Percentiles rank a stretch among this genome's conserved stretches.
Evolutionary conservation across 345 rosid genomes (phyloP).

Genomic region (Arabidopsis arenosa): DNA sequence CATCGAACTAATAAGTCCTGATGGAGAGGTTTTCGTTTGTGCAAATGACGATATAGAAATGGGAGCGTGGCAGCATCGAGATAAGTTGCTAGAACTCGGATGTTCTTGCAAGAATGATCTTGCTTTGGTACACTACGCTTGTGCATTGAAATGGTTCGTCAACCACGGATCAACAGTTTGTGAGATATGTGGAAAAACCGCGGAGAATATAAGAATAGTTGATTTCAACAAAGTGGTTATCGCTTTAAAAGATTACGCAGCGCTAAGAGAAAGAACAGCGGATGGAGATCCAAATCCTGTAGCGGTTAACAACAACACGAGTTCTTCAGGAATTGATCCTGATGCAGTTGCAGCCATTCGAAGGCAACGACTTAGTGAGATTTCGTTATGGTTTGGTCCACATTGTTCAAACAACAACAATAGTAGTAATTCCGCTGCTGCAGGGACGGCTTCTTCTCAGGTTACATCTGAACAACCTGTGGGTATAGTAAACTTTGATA

Average conservation of each 20-base stretch:
- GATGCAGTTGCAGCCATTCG: slow-evolving; percentile 92
- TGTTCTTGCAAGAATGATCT: slow-evolving; percentile 92
- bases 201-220: slow-evolving; percentile 58
- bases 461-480: slow-evolving; percentile 67
- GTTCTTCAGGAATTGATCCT: slow-evolving; percentile 69
- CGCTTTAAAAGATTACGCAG: slow-evolving; percentile 77
- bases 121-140: slow-evolving; percentile 84
- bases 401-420: slow-evolving; percentile 46
- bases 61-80: slow-evolving; percentile 64
- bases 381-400: slow-evolving; percentile 84
- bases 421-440: slow-evolving; percentile 48
- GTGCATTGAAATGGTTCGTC: slow-evolving; percentile 96
- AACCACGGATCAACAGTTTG: slow-evolving; percentile 90
- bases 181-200: slow-evolving; percentile 78
- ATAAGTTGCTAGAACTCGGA: slow-evolving; percentile 74
- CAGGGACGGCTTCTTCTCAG: slow-evolving; percentile 45
- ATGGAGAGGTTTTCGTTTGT: slow-evolving; percentile 85
- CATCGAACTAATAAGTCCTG: slow-evolving; percentile 77
- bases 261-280: slow-evolving; percentile 78
- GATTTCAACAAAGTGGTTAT: slow-evolving; percentile 70
- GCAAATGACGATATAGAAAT: slow-evolving; percentile 65
- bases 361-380: slow-evolving; percentile 89
- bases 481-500: slow-evolving; percentile 57
- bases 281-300: slow-evolving; percentile 79
- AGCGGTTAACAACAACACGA: slow-evolving; percentile 44